Conservation (phyloP, 352 stramenopile species). For the Phytopythium litorale region DNA sequence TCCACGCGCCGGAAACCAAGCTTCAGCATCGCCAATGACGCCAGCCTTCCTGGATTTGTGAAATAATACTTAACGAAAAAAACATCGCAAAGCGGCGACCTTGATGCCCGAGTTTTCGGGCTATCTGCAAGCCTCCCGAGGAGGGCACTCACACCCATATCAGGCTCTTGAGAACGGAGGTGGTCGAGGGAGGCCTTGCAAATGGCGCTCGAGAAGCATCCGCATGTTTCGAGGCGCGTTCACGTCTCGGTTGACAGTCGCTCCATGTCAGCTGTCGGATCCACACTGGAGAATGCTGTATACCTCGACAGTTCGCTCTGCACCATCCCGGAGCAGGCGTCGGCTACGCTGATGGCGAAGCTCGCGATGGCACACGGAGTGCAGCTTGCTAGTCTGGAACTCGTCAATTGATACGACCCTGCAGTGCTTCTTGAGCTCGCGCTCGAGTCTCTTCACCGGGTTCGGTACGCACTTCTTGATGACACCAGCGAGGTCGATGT, state of each 20-base stretch:
- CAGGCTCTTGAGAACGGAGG: background rate
- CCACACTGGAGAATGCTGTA: constrained; percentile 3
- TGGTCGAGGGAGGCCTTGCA: background rate
- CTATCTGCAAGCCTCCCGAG: background rate
- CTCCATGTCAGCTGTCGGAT: background rate
- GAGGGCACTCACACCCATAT: too few relatives aligned
- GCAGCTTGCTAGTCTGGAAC: background rate
- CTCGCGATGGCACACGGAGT: background rate
- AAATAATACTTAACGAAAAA: too few relatives aligned
- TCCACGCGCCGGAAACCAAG: too few relatives aligned
- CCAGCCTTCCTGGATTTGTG: too few relatives aligned
- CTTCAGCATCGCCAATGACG: too few relatives aligned
- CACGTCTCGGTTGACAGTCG: constrained; percentile 8
- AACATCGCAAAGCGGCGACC: too few relatives aligned
- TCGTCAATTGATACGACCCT: background rate
- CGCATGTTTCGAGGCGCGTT: constrained; percentile 75
- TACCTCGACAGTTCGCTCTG: background rate
- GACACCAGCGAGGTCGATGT: background rate
- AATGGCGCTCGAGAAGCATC: constrained; percentile 25
- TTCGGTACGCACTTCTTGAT: constrained; percentile 5
- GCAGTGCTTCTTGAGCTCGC: background rate
- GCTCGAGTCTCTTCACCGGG: background rate
- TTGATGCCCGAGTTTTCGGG: too few relatives aligned
- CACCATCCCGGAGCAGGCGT: background rate
- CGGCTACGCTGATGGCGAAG: background rate